phyloP scores from a whole-genome alignment of 345 rosid species.

The Ceriops zippeliana region DNA sequence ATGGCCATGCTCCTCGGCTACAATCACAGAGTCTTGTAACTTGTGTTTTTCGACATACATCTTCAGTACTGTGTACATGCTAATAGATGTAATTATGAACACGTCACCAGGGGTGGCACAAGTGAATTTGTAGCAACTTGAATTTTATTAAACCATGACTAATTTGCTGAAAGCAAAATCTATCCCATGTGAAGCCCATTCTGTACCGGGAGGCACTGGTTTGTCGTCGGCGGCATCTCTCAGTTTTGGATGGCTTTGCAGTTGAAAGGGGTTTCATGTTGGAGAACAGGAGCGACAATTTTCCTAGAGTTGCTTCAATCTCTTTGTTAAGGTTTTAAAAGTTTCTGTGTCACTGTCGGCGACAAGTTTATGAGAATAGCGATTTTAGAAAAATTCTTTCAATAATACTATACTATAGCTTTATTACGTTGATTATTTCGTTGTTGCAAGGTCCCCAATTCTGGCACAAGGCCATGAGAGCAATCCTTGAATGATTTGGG shows the following conservation, averaged over 20 bases:
- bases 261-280: background rate
- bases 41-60: slow-evolving; percentile 16
- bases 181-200: background rate
- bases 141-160: slow-evolving; percentile 14
- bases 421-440: no score
- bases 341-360: background rate
- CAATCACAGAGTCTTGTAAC: slow-evolving; percentile 19
- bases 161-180: slow-evolving; percentile 5
- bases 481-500: no score
- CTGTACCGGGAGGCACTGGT: background rate
- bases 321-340: background rate
- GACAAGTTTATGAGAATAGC: background rate
- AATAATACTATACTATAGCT: background rate
- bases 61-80: slow-evolving; percentile 32
- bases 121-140: slow-evolving; percentile 19
- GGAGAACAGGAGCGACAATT: background rate
- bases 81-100: slow-evolving; percentile 33
- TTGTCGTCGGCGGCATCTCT: background rate
- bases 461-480: no score
- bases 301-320: background rate
- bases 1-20: slow-evolving; percentile 16
- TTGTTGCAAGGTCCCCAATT: no score
- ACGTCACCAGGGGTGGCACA: slow-evolving; percentile 33
- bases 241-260: background rate
- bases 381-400: background rate